phyloP scores from a whole-genome alignment of 768 basidiomycete genomes.

The Paxillus ammoniavirescens region DNA sequence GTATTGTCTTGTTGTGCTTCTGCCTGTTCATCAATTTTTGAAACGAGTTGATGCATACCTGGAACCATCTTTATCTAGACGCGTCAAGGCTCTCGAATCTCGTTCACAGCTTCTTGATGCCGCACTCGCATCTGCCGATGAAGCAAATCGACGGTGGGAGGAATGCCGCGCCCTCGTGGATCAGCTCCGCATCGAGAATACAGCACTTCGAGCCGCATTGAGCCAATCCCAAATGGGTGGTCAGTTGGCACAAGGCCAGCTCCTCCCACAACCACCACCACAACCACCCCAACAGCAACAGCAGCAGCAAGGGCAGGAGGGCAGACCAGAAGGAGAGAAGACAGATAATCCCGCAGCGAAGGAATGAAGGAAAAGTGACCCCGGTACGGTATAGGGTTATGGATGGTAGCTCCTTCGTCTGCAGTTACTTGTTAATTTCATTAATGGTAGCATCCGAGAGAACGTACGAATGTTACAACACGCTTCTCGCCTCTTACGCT shows the following conservation, averaged over 20 bases:
- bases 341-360: slow-evolving; percentile 22
- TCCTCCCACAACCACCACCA: slow-evolving; percentile 21
- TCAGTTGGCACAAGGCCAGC: slow-evolving; percentile 30
- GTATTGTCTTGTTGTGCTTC: slow-evolving; percentile 9
- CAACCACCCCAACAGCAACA: slow-evolving; percentile 17
- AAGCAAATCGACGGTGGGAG: slow-evolving; percentile 87
- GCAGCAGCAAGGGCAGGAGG: slow-evolving; percentile 19
- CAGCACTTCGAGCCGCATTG: slow-evolving; percentile 71
- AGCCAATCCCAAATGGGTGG: slow-evolving; percentile 37
- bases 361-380: slow-evolving; percentile 13
- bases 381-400: neutral
- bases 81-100: slow-evolving; percentile 84
- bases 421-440: slow-evolving; percentile 3
- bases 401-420: neutral
- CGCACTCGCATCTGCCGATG: slow-evolving; percentile 82
- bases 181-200: slow-evolving; percentile 81
- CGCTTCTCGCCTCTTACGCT: neutral
- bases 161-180: slow-evolving; percentile 90
- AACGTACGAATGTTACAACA: slow-evolving; percentile 12
- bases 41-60: slow-evolving; percentile 11
- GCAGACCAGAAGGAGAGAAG: slow-evolving; percentile 26
- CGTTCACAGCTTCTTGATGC: slow-evolving; percentile 84
- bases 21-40: neutral
- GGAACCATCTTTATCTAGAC: slow-evolving; percentile 41
- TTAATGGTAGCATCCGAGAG: slow-evolving; percentile 1